phyloP scores from a whole-genome alignment of 441 rosid species.

The Brassica hybrid region DNA sequence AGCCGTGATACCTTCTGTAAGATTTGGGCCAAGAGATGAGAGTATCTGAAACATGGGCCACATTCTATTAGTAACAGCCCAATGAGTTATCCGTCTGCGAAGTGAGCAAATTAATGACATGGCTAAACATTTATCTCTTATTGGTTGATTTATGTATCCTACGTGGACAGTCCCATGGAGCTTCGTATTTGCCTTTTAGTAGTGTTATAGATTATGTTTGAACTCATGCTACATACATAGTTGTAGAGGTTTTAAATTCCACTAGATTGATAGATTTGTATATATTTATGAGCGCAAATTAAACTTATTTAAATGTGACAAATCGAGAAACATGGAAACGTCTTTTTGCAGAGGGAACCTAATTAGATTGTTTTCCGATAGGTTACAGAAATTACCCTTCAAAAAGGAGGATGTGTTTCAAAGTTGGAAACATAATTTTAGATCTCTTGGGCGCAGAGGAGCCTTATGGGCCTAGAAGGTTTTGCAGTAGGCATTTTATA shows the following conservation, averaged over 20 bases:
- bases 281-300: neutral
- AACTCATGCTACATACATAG: constrained; percentile 9
- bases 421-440: constrained; percentile 6
- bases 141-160: no score
- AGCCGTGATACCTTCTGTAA: no score
- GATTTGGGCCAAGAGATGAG: no score
- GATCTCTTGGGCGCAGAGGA: neutral
- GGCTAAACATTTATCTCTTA: no score
- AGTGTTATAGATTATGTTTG: constrained; percentile 3
- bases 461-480: neutral
- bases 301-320: neutral
- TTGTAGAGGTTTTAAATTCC: neutral
- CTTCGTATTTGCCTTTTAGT: no score
- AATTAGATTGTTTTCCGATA: neutral
- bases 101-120: no score
- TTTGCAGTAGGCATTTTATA: neutral
- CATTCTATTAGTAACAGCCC: no score
- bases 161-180: no score
- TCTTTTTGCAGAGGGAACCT: neutral
- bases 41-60: no score
- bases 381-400: neutral
- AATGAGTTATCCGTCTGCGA: no score
- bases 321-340: constrained; percentile 1
- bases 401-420: constrained; percentile 3
- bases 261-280: no score